Evolutionary conservation across 768 basidiomycete species (phyloP).

Genomic region (Boletales sp.): DNA sequence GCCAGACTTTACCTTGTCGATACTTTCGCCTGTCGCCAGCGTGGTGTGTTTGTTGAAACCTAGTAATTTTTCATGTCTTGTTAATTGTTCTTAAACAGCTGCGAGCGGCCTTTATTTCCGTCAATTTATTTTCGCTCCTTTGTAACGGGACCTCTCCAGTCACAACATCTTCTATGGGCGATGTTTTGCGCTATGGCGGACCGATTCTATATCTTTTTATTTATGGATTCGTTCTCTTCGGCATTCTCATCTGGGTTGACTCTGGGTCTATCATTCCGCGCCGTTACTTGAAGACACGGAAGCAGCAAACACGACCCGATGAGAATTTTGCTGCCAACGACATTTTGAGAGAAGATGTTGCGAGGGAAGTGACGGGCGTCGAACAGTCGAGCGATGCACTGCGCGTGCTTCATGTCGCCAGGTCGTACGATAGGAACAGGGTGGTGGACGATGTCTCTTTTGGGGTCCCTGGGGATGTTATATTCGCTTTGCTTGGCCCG

Average conservation of each 20-base stretch:
- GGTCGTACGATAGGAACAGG: slow-evolving; percentile 50
- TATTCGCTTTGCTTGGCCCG: slow-evolving; percentile 74
- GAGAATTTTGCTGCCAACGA: slow-evolving; percentile 11
- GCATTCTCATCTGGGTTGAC: slow-evolving; percentile 68
- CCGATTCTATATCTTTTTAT: too few relatives aligned
- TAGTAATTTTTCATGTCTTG: too few relatives aligned
- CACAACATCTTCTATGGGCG: too few relatives aligned
- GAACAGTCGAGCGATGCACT: slow-evolving; percentile 52
- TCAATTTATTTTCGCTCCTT: too few relatives aligned
- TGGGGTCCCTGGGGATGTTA: slow-evolving; percentile 56
- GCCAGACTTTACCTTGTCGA: slow-evolving; percentile 58
- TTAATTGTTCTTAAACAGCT: too few relatives aligned
- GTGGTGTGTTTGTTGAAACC: slow-evolving; percentile 1
- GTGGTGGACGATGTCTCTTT: slow-evolving; percentile 76
- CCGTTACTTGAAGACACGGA: slow-evolving; percentile 24
- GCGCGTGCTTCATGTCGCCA: slow-evolving; percentile 60
- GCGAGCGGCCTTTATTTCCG: too few relatives aligned
- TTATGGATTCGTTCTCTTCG: slow-evolving; percentile 38
- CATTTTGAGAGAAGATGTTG: slow-evolving; percentile 45
- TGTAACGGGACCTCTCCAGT: too few relatives aligned
- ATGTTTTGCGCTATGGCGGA: too few relatives aligned
- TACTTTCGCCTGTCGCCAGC: slow-evolving; percentile 65
- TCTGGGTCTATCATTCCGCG: slow-evolving; percentile 57
- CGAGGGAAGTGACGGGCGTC: slow-evolving; percentile 48
- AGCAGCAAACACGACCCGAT: slow-evolving; percentile 6